phyloP scores from a whole-genome alignment of 768 basidiomycete species.

The Leccinum obscurum region DNA sequence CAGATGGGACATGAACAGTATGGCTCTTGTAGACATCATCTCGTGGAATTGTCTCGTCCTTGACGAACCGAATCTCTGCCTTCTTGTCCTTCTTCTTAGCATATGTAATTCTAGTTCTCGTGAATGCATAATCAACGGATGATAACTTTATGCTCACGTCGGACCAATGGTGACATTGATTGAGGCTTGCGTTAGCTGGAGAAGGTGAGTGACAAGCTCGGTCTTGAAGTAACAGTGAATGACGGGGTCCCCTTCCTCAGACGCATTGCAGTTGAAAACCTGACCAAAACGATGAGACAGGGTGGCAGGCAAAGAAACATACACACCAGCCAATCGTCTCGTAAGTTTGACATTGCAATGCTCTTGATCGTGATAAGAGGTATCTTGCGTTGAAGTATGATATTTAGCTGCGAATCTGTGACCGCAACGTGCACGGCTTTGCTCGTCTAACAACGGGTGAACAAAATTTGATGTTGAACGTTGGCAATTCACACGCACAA shows the following conservation, averaged over 20 bases:
- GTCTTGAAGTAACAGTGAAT: conserved; percentile 95
- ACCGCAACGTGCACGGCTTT: conserved; percentile 84
- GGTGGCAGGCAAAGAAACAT: background rate
- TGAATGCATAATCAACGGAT: conserved; percentile 12
- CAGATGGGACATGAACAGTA: conserved; percentile 81
- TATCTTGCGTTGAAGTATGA: conserved; percentile 81
- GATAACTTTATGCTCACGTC: conserved; percentile 52
- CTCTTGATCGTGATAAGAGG: conserved; percentile 84
- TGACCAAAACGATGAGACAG: conserved; percentile 32
- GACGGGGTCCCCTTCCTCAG: conserved; percentile 94
- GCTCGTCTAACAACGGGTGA: conserved; percentile 22
- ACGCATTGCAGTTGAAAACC: conserved; percentile 74
- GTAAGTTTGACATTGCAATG: conserved; percentile 82
- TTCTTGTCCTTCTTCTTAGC: conserved; percentile 97
- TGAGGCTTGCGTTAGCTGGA: conserved; percentile 77
- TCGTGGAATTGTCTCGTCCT: conserved; percentile 79
- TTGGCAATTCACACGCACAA: conserved; percentile 54
- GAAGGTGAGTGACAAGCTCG: conserved; percentile 79
- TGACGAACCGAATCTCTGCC: conserved; percentile 80
- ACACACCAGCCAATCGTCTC: conserved; percentile 94
- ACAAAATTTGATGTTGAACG: background rate
- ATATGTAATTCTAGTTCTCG: conserved; percentile 72
- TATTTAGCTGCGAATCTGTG: conserved; percentile 59
- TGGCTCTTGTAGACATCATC: conserved; percentile 95
- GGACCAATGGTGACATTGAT: conserved; percentile 74